Percentiles rank a stretch among this genome's conserved stretches.
phyloP scores from a whole-genome alignment of 352 stramenopile genomes.

The Phytopythium boreale region DNA sequence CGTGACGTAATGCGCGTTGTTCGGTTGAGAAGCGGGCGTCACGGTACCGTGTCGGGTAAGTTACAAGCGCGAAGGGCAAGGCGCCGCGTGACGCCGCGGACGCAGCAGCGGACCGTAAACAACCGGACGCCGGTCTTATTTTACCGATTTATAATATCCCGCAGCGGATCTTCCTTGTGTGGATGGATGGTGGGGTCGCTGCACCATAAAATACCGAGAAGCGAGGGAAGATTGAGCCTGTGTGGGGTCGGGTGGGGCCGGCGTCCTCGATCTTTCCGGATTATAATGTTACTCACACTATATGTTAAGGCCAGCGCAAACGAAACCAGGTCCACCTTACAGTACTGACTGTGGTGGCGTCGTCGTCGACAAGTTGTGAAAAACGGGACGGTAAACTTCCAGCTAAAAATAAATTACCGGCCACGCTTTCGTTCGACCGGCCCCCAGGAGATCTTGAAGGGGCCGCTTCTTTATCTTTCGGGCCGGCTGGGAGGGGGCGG shows the following conservation, averaged over 20 bases:
- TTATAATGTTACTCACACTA: conserved; percentile 6
- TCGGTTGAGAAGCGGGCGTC: background rate
- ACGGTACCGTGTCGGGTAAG: too few species aligned
- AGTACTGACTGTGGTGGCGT: background rate
- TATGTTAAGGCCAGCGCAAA: background rate
- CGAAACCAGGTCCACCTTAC: background rate
- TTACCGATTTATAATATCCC: background rate
- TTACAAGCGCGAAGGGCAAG: background rate
- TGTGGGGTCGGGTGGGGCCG: background rate
- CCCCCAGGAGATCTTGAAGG: conserved; percentile 4
- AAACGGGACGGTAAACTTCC: background rate
- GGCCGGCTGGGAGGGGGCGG: conserved; percentile 5
- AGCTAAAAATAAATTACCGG: background rate
- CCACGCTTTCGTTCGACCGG: too few species aligned
- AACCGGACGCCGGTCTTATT: background rate
- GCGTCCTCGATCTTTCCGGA: background rate
- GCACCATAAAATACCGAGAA: background rate
- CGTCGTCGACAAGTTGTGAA: conserved; percentile 2
- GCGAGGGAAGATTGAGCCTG: background rate
- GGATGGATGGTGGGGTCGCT: background rate
- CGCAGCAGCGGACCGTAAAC: background rate
- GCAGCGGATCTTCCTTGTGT: background rate
- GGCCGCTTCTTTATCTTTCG: background rate
- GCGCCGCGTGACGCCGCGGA: background rate
- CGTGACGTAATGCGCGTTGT: background rate